Conservation (phyloP, 257 asterid species). For the Craterostigma plantagineum region DNA sequence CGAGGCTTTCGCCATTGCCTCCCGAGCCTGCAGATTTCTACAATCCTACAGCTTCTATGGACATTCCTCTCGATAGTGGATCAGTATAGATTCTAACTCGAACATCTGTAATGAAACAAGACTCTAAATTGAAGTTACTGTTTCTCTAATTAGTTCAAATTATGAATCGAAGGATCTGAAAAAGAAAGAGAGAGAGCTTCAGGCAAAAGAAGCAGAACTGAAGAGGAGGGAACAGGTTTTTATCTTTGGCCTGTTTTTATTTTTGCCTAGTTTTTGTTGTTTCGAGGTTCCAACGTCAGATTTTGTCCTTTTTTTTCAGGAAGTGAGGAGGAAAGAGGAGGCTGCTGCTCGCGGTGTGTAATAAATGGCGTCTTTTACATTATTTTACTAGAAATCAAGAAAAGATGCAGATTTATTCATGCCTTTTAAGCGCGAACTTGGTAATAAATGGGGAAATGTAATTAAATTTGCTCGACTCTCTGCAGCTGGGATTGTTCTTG, state of each 20-base stretch:
- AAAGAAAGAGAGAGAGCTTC: conserved; percentile 82
- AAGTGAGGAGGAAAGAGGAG: conserved; percentile 63
- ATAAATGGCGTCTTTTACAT: conserved; percentile 6
- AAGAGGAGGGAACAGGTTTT: conserved; percentile 79
- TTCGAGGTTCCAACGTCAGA: neutral
- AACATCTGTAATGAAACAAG: no score
- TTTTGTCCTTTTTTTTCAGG: conserved; percentile 23
- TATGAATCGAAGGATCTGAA: conserved; percentile 46
- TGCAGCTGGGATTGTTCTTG: conserved; percentile 48
- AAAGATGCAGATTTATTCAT: neutral
- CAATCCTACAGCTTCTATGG: conserved; percentile 65
- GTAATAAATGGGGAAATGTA: neutral
- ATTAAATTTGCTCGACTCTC: neutral
- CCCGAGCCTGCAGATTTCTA: conserved; percentile 93
- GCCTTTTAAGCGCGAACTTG: conserved; percentile 2
- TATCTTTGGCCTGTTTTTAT: conserved; percentile 2
- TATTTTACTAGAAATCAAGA: conserved; percentile 7
- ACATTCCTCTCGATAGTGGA: conserved; percentile 73
- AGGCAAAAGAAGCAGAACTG: conserved; percentile 86
- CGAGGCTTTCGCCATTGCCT: conserved; percentile 89
- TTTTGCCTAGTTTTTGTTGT: conserved; percentile 7
- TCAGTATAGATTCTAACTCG: conserved; percentile 16
- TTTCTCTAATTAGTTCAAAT: neutral
- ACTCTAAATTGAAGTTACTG: no score
- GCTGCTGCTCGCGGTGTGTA: conserved; percentile 77